Percentiles rank a stretch among this genome's conserved stretches.
phyloP scores from a whole-genome alignment of 768 basidiomycete species.

The Pulveroboletus sp. region DNA sequence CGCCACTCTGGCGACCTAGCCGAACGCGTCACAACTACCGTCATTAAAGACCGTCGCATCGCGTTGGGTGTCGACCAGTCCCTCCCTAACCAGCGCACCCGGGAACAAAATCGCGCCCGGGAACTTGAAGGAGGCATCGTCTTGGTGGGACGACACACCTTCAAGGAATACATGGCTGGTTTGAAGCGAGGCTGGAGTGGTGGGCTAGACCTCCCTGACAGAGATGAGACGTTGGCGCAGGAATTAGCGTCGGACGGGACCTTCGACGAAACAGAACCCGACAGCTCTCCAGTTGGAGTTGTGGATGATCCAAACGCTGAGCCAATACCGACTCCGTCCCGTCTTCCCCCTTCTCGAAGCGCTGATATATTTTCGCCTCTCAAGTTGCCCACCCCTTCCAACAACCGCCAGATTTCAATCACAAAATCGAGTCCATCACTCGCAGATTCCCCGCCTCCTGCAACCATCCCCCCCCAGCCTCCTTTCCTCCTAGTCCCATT shows the following conservation, averaged over 20 bases:
- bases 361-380: conserved; percentile 34
- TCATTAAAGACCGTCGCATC: conserved; percentile 65
- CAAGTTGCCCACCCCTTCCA: conserved; percentile 19
- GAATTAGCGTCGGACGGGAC: conserved; percentile 66
- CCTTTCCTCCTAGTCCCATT: conserved; percentile 77
- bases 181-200: conserved; percentile 82
- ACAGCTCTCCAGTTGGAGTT: conserved; percentile 23
- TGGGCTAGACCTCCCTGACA: conserved; percentile 60
- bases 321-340: conserved; percentile 40
- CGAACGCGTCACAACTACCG: conserved; percentile 67
- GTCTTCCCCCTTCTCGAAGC: conserved; percentile 33
- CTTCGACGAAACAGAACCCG: conserved; percentile 63
- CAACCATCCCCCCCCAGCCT: conserved; percentile 64
- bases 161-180: conserved; percentile 95
- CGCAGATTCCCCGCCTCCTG: conserved; percentile 45
- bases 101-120: conserved; percentile 47
- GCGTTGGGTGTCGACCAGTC: conserved; percentile 59
- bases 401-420: conserved; percentile 13
- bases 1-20: conserved; percentile 84
- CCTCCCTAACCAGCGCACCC: conserved; percentile 53
- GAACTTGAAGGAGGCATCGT: conserved; percentile 82
- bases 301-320: conserved; percentile 32
- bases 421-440: conserved; percentile 22
- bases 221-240: conserved; percentile 65
- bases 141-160: conserved; percentile 80